phyloP scores from a whole-genome alignment of 306 rosid genomes.

The Medicago truncatula region MtrunA17r5.0-ANR NC_053043.1:10451501-10452000 shows the following conservation, averaged over 20 bases:
- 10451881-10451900: too few species aligned
- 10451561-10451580: constrained; percentile 44
- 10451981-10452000: not conserved
- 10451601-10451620: constrained; percentile 23
- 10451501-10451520: constrained; percentile 64
- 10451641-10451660: constrained; percentile 53
- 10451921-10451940: not conserved
- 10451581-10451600: constrained; percentile 22
- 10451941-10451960: not conserved
- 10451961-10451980: constrained; percentile 6
- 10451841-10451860: constrained; percentile 5
- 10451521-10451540: constrained; percentile 64
- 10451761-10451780: constrained; percentile 51
- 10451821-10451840: constrained; percentile 27
- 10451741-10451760: constrained; percentile 38
- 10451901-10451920: not conserved
- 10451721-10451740: constrained; percentile 48
- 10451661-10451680: constrained; percentile 44
- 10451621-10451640: constrained; percentile 45
- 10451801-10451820: not conserved
- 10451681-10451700: constrained; percentile 36
- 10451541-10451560: constrained; percentile 59
- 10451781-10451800: not conserved
- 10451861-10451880: too few species aligned
- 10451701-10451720: constrained; percentile 39